A percentile compares a stretch with the other conserved stretches of the same genome.
Evolutionary conservation across 192 early-diverging fungal genomes (phyloP).

Genomic region (Podila clonocystis): DNA sequence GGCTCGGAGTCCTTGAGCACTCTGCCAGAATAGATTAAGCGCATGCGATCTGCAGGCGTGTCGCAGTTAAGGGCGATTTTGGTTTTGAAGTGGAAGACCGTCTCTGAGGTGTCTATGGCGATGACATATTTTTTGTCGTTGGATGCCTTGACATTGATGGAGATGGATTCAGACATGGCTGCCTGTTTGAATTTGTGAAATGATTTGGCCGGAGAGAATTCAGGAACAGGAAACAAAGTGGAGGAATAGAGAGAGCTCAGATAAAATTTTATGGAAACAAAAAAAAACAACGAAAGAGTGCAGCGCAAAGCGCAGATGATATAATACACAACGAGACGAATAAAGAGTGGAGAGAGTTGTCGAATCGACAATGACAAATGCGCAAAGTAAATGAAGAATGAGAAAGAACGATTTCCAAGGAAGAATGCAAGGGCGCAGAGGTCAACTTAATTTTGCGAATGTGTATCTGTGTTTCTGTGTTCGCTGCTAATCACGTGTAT

Average conservation of each 20-base stretch:
- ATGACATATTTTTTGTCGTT: conserved; percentile 76
- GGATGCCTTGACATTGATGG: conserved; percentile 74
- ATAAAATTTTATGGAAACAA: neutral
- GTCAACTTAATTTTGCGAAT: too few species aligned
- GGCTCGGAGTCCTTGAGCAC: conserved; percentile 92
- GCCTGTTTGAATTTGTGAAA: neutral
- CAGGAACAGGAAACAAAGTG: neutral
- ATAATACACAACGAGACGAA: neutral
- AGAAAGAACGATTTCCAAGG: too few species aligned
- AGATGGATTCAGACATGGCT: conserved; percentile 49
- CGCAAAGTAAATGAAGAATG: neutral
- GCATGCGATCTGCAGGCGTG: conserved; percentile 73
- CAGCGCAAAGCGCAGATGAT: too few species aligned
- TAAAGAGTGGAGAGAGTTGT: too few species aligned
- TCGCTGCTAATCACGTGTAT: conserved; percentile 1
- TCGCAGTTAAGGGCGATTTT: conserved; percentile 68
- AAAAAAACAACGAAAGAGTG: conserved; percentile 1
- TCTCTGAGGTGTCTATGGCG: conserved; percentile 63
- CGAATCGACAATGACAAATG: neutral
- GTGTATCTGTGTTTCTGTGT: too few species aligned
- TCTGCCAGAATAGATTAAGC: conserved; percentile 91
- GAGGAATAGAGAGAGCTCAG: neutral
- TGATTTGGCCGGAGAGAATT: neutral
- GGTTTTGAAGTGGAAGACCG: conserved; percentile 81
- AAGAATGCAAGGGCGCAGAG: too few species aligned